phyloP scores from a whole-genome alignment of 176 grass and related monocot species.

The Luzula sylvatica region DNA sequence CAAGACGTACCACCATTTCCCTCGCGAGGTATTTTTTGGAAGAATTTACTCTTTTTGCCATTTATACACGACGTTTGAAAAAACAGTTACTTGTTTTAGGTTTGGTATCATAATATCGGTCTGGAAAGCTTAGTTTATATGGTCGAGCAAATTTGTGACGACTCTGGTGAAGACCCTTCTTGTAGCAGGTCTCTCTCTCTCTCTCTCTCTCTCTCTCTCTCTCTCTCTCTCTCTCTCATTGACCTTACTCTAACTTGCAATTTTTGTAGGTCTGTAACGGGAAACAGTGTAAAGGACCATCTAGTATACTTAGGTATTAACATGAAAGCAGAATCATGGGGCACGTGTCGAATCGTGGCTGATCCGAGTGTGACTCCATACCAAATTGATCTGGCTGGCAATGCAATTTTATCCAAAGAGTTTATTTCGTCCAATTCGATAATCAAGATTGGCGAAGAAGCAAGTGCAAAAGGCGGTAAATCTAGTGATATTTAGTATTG shows the following conservation, averaged over 20 bases:
- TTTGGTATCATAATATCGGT: conserved; percentile 53
- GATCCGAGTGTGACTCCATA: conserved; percentile 49
- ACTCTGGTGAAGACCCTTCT: conserved; percentile 68
- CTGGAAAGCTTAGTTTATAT: conserved; percentile 46
- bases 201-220: background rate
- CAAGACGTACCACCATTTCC: conserved; percentile 93
- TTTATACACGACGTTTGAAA: background rate
- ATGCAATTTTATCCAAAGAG: conserved; percentile 50
- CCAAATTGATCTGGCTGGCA: conserved; percentile 61
- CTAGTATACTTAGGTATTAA: conserved; percentile 51
- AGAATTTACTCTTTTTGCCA: background rate
- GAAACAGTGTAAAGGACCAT: conserved; percentile 54
- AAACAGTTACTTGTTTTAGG: conserved; percentile 39
- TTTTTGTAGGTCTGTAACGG: conserved; percentile 41
- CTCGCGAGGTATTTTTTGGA: conserved; percentile 49
- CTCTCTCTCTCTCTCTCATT: background rate
- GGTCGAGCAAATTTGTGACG: conserved; percentile 57
- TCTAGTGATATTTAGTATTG: conserved; percentile 7
- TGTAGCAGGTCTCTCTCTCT: conserved; percentile 43
- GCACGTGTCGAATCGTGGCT: conserved; percentile 60
- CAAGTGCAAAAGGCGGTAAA: background rate
- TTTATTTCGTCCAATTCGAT: conserved; percentile 12
- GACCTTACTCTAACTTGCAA: background rate
- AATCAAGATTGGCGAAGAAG: background rate
- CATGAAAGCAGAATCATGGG: conserved; percentile 61